Percentiles rank a stretch among this genome's conserved stretches.
Conservation (phyloP, 306 rosid species). For the Castanea crenata region DNA sequence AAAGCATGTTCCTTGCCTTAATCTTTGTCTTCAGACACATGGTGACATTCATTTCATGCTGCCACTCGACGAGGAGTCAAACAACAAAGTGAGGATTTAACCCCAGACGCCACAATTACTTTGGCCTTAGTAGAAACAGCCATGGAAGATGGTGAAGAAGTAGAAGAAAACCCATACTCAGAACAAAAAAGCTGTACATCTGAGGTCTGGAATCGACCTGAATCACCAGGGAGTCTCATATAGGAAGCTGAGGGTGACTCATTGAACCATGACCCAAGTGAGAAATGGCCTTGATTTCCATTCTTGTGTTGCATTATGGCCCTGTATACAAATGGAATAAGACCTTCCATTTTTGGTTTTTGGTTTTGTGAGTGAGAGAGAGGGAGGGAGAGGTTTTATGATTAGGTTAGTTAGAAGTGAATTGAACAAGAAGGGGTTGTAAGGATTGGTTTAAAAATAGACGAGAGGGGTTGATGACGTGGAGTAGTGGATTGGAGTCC, state of each 20-base stretch:
- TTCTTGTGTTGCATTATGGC: conserved; percentile 71
- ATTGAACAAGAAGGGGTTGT: conserved; percentile 23
- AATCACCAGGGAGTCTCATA: conserved; percentile 57
- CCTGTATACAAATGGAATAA: conserved; percentile 81
- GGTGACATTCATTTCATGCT: conserved; percentile 7
- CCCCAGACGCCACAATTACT: conserved; percentile 44
- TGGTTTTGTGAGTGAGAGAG: not conserved
- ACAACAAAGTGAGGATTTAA: conserved; percentile 57
- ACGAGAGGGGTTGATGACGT: conserved; percentile 38
- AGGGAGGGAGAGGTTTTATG: conserved; percentile 2
- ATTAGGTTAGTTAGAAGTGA: conserved; percentile 22
- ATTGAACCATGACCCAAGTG: conserved; percentile 48
- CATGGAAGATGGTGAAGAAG: conserved; percentile 40
- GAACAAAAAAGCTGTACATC: conserved; percentile 30
- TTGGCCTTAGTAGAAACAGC: conserved; percentile 35
- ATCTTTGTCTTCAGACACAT: conserved; percentile 26
- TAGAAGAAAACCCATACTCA: conserved; percentile 21
- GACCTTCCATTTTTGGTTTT: conserved; percentile 69
- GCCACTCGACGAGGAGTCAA: conserved; percentile 45
- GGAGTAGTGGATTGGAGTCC: conserved; percentile 60
- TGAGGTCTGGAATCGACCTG: conserved; percentile 38
- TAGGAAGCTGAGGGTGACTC: conserved; percentile 72
- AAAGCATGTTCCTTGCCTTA: not conserved
- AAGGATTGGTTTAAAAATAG: conserved; percentile 30
- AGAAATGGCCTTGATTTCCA: conserved; percentile 38